Evolutionary conservation across 1,284 basidiomycete species (phyloP), one percentile per base, ranked within the genome.

Genomic region (Trametes versicolor): DNA sequence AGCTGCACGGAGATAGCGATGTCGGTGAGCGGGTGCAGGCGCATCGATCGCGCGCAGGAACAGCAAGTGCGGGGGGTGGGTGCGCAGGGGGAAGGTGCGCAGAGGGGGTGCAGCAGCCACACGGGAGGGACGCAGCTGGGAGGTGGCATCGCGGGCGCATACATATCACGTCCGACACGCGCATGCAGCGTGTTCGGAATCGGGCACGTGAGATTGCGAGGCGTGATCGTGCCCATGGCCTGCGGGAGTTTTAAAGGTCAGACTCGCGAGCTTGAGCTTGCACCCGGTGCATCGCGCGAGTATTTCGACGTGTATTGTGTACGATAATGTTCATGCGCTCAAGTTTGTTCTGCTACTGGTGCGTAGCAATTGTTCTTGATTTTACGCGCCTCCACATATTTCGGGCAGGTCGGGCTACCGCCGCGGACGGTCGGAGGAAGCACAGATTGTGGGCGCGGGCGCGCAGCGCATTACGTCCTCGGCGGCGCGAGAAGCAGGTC

Each of bases 131-230:
- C 5, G 36, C 52, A 63, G 57, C 41, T 34, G 27, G 37, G 23
- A 54, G 17, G 36, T 25, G 50, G 58, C 29, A 32, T 8, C 39
- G 55, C 47, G 52, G 36, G 58, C 56, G 62, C 66, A 69, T 72
- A 72, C 68, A 70, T 72, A 69, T 67, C 64, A 60, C 54, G 60
- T 59, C 50, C 51, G 36, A 74, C 74, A 76, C 68, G 74, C 74
- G 72, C 68, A 70, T 73, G 73, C 73, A 73, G 74, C 74, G 71
- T 76, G 74, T 72, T 69, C 37, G 50, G 50, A 51, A 51, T 36
- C 50, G 57, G 59, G 65, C 71, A 73, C 71, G 72, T 72, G 72
- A 58, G 21, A 45, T 49, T 53, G 54, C 36, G 55, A 45, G 45
- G 48, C 59, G 50, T 63, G 63, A 70, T 70, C 63, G 53, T 64